phyloP scores from a whole-genome alignment of 371 early-diverging fungal genomes.

The Nematocida sp. region DNA sequence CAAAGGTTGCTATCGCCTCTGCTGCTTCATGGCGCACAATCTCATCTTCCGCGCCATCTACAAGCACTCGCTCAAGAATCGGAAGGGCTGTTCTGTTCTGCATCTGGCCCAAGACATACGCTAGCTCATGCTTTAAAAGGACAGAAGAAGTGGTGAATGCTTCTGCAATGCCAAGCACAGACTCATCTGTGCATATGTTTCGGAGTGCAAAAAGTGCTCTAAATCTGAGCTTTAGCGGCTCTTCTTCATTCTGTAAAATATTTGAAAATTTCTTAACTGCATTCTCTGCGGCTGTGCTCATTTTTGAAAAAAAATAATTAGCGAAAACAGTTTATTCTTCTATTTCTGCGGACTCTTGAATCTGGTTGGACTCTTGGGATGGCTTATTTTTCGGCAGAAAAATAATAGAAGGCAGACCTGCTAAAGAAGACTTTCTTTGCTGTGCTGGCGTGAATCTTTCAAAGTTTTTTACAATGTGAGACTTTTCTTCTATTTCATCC shows the following conservation, averaged over 20 bases:
- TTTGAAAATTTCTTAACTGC: slow-evolving; percentile 17
- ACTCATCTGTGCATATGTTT: slow-evolving; percentile 75
- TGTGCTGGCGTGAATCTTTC: slow-evolving; percentile 33
- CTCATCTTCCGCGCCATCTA: slow-evolving; percentile 75
- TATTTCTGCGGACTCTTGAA: background rate
- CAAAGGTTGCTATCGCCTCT: slow-evolving; percentile 67
- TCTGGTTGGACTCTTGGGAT: background rate
- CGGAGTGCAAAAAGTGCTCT: slow-evolving; percentile 89
- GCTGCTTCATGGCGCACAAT: slow-evolving; percentile 93
- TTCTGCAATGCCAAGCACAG: slow-evolving; percentile 74
- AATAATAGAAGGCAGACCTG: slow-evolving; percentile 39
- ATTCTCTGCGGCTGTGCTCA: slow-evolving; percentile 1
- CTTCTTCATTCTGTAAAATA: slow-evolving; percentile 24
- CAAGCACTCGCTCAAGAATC: slow-evolving; percentile 74
- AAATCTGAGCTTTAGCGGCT: slow-evolving; percentile 63
- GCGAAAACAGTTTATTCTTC: slow-evolving; percentile 10
- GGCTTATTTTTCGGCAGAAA: slow-evolving; percentile 31
- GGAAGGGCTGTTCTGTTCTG: slow-evolving; percentile 76
- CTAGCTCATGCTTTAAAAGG: slow-evolving; percentile 92
- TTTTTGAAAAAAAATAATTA: background rate
- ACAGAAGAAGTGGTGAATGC: slow-evolving; percentile 79
- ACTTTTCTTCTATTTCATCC: slow-evolving; percentile 40
- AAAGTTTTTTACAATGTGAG: slow-evolving; percentile 48
- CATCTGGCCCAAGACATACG: slow-evolving; percentile 97
- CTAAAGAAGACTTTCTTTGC: slow-evolving; percentile 38